phyloP scores from a whole-genome alignment of 2,329 filamentous ascomycete species.

The Bipolaris oryzae region DNA sequence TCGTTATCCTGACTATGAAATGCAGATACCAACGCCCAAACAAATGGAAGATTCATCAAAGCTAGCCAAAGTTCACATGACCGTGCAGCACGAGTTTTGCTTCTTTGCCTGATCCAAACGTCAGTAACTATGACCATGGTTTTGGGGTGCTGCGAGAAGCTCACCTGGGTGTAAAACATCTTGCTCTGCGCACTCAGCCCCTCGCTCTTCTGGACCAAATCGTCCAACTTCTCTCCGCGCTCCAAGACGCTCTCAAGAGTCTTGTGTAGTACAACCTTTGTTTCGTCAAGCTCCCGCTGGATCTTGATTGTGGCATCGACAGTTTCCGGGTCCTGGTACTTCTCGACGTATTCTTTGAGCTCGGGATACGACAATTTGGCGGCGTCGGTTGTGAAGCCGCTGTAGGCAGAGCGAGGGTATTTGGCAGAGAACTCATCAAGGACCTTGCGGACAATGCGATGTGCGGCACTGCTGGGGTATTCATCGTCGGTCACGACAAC shows the following conservation, averaged over 20 bases:
- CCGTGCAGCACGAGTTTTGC: slow-evolving; percentile 65
- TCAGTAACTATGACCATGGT: background rate
- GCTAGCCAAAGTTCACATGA: slow-evolving; percentile 53
- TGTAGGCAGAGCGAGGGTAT: slow-evolving; percentile 73
- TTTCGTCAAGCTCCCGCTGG: slow-evolving; percentile 95
- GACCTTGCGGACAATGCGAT: slow-evolving; percentile 84
- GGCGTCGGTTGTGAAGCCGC: slow-evolving; percentile 50
- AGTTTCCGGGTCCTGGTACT: slow-evolving; percentile 86
- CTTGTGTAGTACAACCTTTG: slow-evolving; percentile 96
- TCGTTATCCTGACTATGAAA: slow-evolving; percentile 9
- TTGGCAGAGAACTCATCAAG: slow-evolving; percentile 84
- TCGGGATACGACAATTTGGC: slow-evolving; percentile 67
- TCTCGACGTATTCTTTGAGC: slow-evolving; percentile 76
- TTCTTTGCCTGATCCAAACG: slow-evolving; percentile 58
- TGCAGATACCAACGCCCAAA: slow-evolving; percentile 4
- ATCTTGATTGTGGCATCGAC: slow-evolving; percentile 95
- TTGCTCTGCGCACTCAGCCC: slow-evolving; percentile 90
- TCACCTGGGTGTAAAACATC: slow-evolving; percentile 88
- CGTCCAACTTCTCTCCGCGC: slow-evolving; percentile 95
- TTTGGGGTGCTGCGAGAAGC: slow-evolving; percentile 30
- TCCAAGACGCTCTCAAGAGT: slow-evolving; percentile 89
- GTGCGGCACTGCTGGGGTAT: slow-evolving; percentile 74
- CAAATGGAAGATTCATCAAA: slow-evolving; percentile 4
- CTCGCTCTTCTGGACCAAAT: slow-evolving; percentile 90
- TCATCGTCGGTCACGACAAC: slow-evolving; percentile 57